A percentile compares a stretch with the other conserved stretches of the same genome.
Evolutionary conservation across 768 basidiomycete species (phyloP).

Genomic region (Kwoniella shandongensis): DNA sequence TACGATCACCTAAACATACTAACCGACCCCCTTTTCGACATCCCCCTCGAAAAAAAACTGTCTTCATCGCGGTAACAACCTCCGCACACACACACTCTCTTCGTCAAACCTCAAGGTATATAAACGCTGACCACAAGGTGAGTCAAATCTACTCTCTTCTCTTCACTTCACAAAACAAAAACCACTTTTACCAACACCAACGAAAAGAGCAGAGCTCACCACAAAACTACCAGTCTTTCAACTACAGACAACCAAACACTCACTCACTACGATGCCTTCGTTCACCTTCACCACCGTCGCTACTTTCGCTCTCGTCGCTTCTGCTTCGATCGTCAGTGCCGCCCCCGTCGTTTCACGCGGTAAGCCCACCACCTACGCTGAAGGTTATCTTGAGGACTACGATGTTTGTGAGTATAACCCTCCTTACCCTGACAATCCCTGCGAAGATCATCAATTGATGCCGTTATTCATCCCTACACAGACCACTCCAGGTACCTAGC

Average conservation of each 20-base stretch:
- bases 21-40: constrained; percentile 13
- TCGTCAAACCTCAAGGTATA: constrained; percentile 12
- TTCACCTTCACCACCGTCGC: constrained; percentile 31
- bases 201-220: constrained; percentile 20
- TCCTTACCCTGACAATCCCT: neutral
- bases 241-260: constrained; percentile 14
- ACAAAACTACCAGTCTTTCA: neutral
- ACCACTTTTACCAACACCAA: neutral
- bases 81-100: constrained; percentile 14
- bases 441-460: neutral
- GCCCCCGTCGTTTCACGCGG: constrained; percentile 33
- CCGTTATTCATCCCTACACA: constrained; percentile 1
- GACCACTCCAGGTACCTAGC: constrained; percentile 66
- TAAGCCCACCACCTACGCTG: constrained; percentile 39
- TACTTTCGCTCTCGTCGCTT: constrained; percentile 24
- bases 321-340: constrained; percentile 28
- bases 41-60: constrained; percentile 6
- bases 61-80: neutral
- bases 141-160: constrained; percentile 9
- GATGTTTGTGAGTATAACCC: constrained; percentile 38
- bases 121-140: constrained; percentile 18
- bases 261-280: constrained; percentile 19
- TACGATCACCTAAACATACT: constrained; percentile 11
- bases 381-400: constrained; percentile 52
- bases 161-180: constrained; percentile 1